Evolutionary conservation across 176 grass and related monocot genomes (phyloP).

Genomic region (Aegilops umbellulata): DNA sequence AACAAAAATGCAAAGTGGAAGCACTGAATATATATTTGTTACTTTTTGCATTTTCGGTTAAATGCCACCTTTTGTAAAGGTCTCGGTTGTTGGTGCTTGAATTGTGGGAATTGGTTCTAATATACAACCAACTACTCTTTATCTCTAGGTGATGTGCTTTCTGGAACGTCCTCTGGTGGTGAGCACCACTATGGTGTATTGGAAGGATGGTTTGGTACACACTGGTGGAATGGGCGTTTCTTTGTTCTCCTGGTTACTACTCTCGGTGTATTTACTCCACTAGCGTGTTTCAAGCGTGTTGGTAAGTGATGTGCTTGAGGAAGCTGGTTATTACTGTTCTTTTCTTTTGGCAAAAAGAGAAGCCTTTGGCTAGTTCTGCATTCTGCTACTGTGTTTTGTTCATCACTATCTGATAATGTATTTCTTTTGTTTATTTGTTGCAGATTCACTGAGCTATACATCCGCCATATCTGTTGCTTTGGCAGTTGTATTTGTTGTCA

Average conservation of each 20-base stretch:
- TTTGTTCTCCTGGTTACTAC: constrained; percentile 67
- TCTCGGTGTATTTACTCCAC: constrained; percentile 63
- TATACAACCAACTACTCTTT: not conserved
- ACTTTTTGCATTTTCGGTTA: not conserved
- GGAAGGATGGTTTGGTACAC: constrained; percentile 90
- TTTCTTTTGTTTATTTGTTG: constrained; percentile 23
- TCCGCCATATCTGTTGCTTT: constrained; percentile 88
- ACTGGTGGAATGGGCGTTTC: constrained; percentile 94
- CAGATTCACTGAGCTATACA: constrained; percentile 96
- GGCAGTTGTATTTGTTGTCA: constrained; percentile 82
- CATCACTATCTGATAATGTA: not conserved
- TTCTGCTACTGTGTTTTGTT: not conserved
- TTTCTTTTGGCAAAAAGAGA: not conserved
- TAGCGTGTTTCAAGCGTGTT: constrained; percentile 81
- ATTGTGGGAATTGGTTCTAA: constrained; percentile 4
- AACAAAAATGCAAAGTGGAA: not conserved
- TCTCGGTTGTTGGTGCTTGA: not conserved
- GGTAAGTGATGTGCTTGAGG: constrained; percentile 38
- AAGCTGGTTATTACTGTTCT: not conserved
- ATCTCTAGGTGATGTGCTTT: constrained; percentile 79
- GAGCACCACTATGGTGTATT: constrained; percentile 80
- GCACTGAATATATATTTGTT: not conserved
- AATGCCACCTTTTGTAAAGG: not conserved
- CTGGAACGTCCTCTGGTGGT: constrained; percentile 70
- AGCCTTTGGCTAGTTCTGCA: not conserved